A percentile compares a stretch with the other conserved stretches of the same genome.
These are phyloP conservation scores for Suhomyces prunicola DNA, from an alignment of 805 yeast species.

Conservation along the genomic window DNA sequence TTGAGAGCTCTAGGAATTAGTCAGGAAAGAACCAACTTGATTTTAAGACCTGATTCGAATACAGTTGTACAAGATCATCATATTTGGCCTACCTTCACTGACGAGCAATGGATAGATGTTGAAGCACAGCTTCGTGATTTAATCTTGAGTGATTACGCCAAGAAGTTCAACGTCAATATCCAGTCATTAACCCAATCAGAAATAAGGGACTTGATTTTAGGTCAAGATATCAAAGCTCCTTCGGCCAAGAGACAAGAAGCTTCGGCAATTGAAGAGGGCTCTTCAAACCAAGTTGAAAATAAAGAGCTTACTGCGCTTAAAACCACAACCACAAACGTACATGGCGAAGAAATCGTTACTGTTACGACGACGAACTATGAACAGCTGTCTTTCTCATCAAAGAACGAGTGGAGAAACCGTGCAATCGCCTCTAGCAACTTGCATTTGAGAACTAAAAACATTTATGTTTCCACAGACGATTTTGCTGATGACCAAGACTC, in stretches of 20 bases:
- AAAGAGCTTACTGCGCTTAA: conserved; percentile 70
- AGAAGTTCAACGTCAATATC: conserved; percentile 79
- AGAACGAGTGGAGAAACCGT: conserved; percentile 85
- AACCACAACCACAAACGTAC: conserved; percentile 82
- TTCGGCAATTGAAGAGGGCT: conserved; percentile 59
- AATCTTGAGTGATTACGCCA: conserved; percentile 80
- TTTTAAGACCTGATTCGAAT: conserved; percentile 71
- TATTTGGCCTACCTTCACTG: conserved; percentile 87
- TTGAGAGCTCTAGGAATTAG: conserved; percentile 78
- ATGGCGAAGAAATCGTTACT: conserved; percentile 93
- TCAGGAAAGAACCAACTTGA: conserved; percentile 70
- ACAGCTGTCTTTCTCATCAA: conserved; percentile 76
- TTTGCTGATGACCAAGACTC: conserved; percentile 39
- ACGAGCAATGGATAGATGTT: conserved; percentile 89
- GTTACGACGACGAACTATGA: conserved; percentile 90
- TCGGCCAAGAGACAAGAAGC: conserved; percentile 82
- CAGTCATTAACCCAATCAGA: conserved; percentile 89
- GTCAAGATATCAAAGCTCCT: conserved; percentile 91
- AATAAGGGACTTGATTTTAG: conserved; percentile 88
- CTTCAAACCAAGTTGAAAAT: conserved; percentile 36
- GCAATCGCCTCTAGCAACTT: conserved; percentile 77
- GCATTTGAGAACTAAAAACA: conserved; percentile 65
- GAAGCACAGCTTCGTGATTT: conserved; percentile 87
- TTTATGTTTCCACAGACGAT: conserved; percentile 69
- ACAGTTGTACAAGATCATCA: conserved; percentile 73